Evolutionary conservation across 106 monocot species (phyloP).

Genomic region (Phalaenopsis aphrodite): DNA sequence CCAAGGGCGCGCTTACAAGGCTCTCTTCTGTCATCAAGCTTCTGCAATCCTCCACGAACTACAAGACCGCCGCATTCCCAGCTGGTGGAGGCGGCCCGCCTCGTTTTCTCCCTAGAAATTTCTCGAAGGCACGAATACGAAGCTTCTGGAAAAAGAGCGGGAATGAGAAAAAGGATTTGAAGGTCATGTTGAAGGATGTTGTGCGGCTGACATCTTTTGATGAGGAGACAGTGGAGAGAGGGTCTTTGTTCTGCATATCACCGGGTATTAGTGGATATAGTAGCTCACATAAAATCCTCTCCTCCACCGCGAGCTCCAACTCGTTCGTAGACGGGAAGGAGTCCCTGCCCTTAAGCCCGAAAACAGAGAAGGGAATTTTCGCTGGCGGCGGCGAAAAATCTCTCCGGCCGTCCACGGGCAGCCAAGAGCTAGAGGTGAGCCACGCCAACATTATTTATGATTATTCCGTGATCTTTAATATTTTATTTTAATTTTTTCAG

Average conservation of each 20-base stretch:
- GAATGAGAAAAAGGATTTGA: not conserved
- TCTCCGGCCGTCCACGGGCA: not conserved
- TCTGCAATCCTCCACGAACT: not conserved
- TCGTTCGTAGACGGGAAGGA: not conserved
- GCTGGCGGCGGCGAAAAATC: not conserved
- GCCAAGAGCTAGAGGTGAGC: not conserved
- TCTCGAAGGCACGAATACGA: constrained; percentile 16
- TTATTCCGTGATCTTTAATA: not conserved
- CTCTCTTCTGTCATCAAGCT: constrained; percentile 16
- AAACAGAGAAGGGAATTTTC: not conserved
- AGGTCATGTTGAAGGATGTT: not conserved
- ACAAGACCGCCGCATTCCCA: not conserved
- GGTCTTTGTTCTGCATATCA: constrained; percentile 12
- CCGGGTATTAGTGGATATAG: constrained; percentile 19
- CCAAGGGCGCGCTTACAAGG: constrained; percentile 7
- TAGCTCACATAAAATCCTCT: not conserved
- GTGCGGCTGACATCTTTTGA: not conserved
- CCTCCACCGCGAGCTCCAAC: too few species aligned
- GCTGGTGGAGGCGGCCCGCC: not conserved
- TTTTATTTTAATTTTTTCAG: not conserved
- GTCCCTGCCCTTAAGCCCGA: not conserved
- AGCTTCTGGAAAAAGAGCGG: constrained; percentile 17
- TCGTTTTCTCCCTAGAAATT: constrained; percentile 4
- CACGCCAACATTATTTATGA: not conserved
- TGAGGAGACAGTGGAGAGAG: constrained; percentile 6